Evolutionary conservation across 805 yeast species (phyloP).

Genomic region (Pichia manshurica): DNA sequence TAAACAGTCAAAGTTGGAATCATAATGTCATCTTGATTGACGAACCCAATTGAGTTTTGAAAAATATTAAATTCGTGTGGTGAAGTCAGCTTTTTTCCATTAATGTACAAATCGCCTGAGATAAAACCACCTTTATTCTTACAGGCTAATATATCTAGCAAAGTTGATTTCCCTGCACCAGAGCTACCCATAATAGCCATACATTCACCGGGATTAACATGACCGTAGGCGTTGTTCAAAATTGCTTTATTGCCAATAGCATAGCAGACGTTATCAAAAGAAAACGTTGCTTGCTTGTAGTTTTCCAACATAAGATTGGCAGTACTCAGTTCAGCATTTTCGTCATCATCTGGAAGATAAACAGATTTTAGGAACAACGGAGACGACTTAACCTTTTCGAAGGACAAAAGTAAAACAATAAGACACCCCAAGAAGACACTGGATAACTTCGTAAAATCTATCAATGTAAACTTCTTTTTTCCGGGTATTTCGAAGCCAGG

Average conservation of each 20-base stretch:
- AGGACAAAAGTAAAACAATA: constrained; percentile 36
- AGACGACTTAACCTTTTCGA: constrained; percentile 50
- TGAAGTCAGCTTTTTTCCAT: constrained; percentile 48
- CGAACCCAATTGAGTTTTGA: constrained; percentile 79
- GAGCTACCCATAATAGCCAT: constrained; percentile 98
- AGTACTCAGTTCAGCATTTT: constrained; percentile 31
- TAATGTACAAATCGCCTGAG: constrained; percentile 64
- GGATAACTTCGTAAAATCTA: constrained; percentile 42
- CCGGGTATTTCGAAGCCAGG: constrained; percentile 82
- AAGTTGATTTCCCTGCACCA: constrained; percentile 96
- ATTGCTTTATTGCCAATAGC: constrained; percentile 47
- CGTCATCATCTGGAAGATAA: constrained; percentile 23
- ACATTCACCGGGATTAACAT: constrained; percentile 81
- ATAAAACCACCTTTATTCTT: constrained; percentile 74
- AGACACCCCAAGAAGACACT: constrained; percentile 40
- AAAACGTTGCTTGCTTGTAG: constrained; percentile 62
- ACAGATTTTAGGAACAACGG: constrained; percentile 47
- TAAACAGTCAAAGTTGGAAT: constrained; percentile 92
- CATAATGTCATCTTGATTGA: constrained; percentile 89
- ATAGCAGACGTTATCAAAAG: constrained; percentile 72
- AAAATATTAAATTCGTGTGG: constrained; percentile 38
- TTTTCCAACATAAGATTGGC: constrained; percentile 36
- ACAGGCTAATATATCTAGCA: constrained; percentile 84
- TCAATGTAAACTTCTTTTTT: constrained; percentile 37
- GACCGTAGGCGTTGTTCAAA: constrained; percentile 62